Base-by-base conservation (phyloP, 352 stramenopile genomes). In the Pythium sukuiense region DNA sequence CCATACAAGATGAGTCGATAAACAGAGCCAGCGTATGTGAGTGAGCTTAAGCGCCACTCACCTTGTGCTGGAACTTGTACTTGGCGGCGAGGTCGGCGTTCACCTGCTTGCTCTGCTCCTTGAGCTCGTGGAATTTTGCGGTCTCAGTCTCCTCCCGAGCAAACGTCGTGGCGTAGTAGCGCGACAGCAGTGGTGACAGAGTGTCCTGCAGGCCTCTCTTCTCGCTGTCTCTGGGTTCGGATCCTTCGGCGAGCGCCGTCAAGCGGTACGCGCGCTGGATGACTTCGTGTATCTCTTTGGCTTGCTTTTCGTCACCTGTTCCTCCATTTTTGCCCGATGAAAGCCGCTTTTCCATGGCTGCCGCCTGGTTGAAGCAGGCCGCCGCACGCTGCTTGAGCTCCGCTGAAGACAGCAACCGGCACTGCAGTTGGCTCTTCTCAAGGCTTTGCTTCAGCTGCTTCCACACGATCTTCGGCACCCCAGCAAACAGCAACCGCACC, bases 31-130 rank as follows among this genome's bases (percentile, higher is more conserved):
- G 13, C 6, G 33, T 11, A 2, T 12, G 9, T 11, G 3, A 39
- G 33, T 39, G 3, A 39, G 37, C 32, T 50, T 16, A 11, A 16
- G 52, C 45, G 18, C 4, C 20, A 20, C 69, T 27, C 27, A 75
- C 69, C 69, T 75, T 71, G 6, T 58, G 56, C 16, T 71, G 58
- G 9, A 75, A 48, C 49, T 66, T 64, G 59, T 71, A 75, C 59
- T 71, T 75, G 32, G 50, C 9, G 16, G 59, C 61, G 3, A 75
- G 39, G 1, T 55, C 63, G 2, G 11, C 35, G 5, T 39, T 16
- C 11, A 75, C 48, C 8, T 59, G 52, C 9, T 37, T 52, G 27
- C 58, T 60, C 37, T 71, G 57, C 4, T 70, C 63, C 27, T 69
- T 59, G 16, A 75, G 62, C 32, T 67, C 63, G 49, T 71, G 46